Percentiles rank a stretch among this genome's conserved stretches.
Conservation (phyloP, 225 moss, liverwort and hornwort species). For the Sphagnum tenellum region DNA sequence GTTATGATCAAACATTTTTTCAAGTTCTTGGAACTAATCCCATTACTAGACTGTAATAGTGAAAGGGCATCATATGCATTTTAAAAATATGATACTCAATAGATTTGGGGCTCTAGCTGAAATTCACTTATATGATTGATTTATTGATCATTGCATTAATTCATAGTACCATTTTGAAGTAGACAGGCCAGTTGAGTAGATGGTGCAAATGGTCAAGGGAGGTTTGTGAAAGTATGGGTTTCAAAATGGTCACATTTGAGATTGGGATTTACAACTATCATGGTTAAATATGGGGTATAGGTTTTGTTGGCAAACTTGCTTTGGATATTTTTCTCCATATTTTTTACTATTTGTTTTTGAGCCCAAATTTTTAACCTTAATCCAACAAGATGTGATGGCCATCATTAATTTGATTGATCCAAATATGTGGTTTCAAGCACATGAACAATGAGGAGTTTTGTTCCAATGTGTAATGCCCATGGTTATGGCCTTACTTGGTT, state of each 20-base stretch:
- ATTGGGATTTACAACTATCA: conserved; percentile 1
- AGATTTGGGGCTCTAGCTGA: neutral
- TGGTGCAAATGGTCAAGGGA: conserved; percentile 3
- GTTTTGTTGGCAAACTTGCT: conserved; percentile 1
- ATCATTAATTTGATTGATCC: neutral
- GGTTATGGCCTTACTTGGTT: neutral
- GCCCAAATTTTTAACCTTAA: neutral
- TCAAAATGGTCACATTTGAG: neutral
- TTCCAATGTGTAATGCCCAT: conserved; percentile 2
- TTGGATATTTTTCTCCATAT: neutral
- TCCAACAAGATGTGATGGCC: neutral
- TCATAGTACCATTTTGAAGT: neutral
- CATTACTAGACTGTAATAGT: neutral
- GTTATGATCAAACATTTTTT: conserved; percentile 7
- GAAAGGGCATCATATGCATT: neutral
- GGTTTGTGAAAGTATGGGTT: neutral
- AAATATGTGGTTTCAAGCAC: neutral
- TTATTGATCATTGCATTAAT: neutral
- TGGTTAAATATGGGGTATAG: conserved; percentile 4
- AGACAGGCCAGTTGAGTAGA: neutral
- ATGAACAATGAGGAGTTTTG: neutral
- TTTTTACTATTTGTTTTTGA: neutral
- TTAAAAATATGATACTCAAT: neutral
- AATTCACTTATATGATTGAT: no score
- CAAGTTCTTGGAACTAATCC: conserved; percentile 4